Evolutionary conservation across 2,329 filamentous ascomycete genomes (phyloP), one percentile per base, ranked within the genome.

Genomic region (Dryadomyces sulphureus): DNA sequence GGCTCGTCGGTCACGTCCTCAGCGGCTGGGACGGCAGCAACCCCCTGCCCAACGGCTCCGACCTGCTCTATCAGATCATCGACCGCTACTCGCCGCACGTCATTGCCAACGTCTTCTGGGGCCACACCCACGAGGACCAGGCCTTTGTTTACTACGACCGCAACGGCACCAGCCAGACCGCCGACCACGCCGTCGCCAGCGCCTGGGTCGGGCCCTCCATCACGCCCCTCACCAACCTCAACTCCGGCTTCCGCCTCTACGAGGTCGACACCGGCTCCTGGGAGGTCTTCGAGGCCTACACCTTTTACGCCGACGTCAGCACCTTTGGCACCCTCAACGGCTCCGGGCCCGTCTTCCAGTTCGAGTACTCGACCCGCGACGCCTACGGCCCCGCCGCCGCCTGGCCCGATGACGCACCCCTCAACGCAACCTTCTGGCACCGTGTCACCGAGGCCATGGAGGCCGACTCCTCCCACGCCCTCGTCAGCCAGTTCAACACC

Each of bases 201-300:
- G 7, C 75, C 73, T 0, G 74, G 64, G 1, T 72, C 68, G 1
- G 73, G 70, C 25, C 68, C 7, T 65, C 65, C 4, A 53, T 72
- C 50, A 70, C 68, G 11, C 68, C 67, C 0, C 62, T 76, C 35
- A 67, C 62, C 0, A 65, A 64, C n/a, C 60, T 68, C 12, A 67
- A 72, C 51, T 70, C 75, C 1, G 66, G 73, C 4, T 79, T 78
- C 59, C 69, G 72, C 41, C 66, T 78, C 38, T 77, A 78, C 59
- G 65, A 70, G 16, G 65, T 79, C 47, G 74, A 79, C 53, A 70
- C 75, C 0, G 65, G 65, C 8, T 77, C 73, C 1, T 78, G 70
- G 52, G 70, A 61, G 38, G 62, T 79, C 8, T 58, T 77, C 1
- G 75, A 78, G 46, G 60, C 63, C 27, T 70, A 66, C 4, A 69